Percentiles rank a stretch among this genome's conserved stretches.
Conservation (phyloP, 2,329 filamentous ascomycete genomes). For the Penicillium verrucosum region DNA sequence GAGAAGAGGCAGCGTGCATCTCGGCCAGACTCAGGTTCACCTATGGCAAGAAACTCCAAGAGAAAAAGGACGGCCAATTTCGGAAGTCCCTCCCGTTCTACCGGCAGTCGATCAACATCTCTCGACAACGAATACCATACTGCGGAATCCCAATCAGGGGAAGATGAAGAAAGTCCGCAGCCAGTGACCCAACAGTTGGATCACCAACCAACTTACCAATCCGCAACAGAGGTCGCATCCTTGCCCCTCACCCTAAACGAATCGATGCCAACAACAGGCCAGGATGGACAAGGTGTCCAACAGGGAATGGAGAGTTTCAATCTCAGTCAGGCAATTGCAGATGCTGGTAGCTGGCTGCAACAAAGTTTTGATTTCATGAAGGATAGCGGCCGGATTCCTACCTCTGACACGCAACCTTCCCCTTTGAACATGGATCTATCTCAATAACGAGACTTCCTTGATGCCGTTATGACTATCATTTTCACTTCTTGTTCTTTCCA, state of each 20-base stretch:
- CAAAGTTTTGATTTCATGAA: conserved; percentile 44
- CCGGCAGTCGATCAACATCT: not conserved
- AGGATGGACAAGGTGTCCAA: conserved; percentile 35
- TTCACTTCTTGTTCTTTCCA: not conserved
- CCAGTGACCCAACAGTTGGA: not conserved
- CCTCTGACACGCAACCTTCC: conserved; percentile 5
- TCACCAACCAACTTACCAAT: conserved; percentile 1
- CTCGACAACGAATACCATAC: conserved; percentile 7
- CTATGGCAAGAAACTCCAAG: not conserved
- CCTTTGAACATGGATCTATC: conserved; percentile 18
- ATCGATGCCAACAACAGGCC: conserved; percentile 32
- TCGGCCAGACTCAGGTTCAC: conserved; percentile 2
- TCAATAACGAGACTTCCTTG: not conserved
- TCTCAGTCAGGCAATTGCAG: conserved; percentile 44
- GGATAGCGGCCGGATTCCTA: conserved; percentile 23
- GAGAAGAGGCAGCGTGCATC: conserved; percentile 19
- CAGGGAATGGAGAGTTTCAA: conserved; percentile 39
- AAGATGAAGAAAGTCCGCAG: not conserved
- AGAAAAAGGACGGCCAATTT: not conserved
- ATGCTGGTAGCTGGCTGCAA: conserved; percentile 46
- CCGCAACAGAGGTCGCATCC: conserved; percentile 9
- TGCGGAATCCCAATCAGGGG: conserved; percentile 3
- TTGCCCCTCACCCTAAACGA: conserved; percentile 34
- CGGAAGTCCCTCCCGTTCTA: not conserved
- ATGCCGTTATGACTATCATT: not conserved